Percentiles rank a stretch among this genome's conserved stretches.
Conservation (phyloP, 1,284 basidiomycete genomes). For the Acaromyces ingoldii region DNA sequence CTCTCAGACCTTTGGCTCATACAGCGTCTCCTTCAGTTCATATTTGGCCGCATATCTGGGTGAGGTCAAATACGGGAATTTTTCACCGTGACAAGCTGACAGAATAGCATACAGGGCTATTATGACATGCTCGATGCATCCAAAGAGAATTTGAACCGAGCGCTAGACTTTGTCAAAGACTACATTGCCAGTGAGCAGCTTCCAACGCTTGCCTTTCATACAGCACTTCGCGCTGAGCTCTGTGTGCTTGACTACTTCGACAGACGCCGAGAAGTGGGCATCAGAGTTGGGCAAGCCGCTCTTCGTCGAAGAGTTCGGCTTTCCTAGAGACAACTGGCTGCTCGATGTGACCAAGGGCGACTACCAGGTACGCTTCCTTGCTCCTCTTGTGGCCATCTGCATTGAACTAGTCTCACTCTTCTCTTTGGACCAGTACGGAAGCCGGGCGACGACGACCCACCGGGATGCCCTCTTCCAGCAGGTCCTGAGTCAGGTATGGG, state of each 20-base stretch:
- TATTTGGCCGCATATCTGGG: conserved; percentile 1
- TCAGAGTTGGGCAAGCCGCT: conserved; percentile 20
- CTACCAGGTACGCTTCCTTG: background rate
- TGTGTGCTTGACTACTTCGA: background rate
- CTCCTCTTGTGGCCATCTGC: background rate
- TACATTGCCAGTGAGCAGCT: conserved; percentile 16
- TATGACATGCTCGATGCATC: conserved; percentile 27
- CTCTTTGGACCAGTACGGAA: conserved; percentile 10
- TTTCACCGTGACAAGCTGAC: background rate
- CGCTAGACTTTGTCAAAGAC: conserved; percentile 16
- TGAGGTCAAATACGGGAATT: background rate
- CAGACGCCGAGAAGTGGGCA: conserved; percentile 1
- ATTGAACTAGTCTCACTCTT: background rate
- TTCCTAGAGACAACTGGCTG: conserved; percentile 35
- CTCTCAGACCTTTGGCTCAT: background rate
- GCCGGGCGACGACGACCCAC: conserved; percentile 18
- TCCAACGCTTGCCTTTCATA: conserved; percentile 11
- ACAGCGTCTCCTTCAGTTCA: background rate
- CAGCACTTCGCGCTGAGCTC: conserved; percentile 8
- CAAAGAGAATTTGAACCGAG: conserved; percentile 13
- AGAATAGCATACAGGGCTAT: conserved; percentile 18
- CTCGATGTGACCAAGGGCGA: conserved; percentile 5
- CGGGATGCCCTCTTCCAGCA: conserved; percentile 25
- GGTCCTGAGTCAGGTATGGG: conserved; percentile 16
- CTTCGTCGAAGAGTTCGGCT: conserved; percentile 34